A percentile compares a stretch with the other conserved stretches of the same genome.
Evolutionary conservation across 2,329 filamentous ascomycete species (phyloP).

Genomic region (Colletotrichum brevisporum): DNA sequence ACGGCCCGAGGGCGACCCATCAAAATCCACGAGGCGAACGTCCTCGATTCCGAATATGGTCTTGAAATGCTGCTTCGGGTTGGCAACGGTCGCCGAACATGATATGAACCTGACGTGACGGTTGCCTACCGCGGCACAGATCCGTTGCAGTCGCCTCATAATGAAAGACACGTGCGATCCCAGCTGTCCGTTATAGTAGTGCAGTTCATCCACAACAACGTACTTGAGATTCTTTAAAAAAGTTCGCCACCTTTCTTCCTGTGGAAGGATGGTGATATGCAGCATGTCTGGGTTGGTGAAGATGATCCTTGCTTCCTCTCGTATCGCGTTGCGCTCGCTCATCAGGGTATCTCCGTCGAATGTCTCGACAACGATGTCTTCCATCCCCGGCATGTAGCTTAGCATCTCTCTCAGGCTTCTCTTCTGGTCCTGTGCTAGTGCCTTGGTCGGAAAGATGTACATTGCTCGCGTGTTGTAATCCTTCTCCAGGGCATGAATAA

Average conservation of each 20-base stretch:
- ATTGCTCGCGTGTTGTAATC: constrained; percentile 86
- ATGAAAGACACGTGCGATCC: constrained; percentile 95
- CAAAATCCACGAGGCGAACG: constrained; percentile 87
- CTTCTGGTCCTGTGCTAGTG: constrained; percentile 93
- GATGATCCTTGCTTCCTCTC: constrained; percentile 91
- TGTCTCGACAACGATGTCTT: constrained; percentile 86
- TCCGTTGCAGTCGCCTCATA: constrained; percentile 88
- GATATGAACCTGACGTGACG: constrained; percentile 89
- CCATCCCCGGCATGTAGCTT: constrained; percentile 82
- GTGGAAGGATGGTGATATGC: constrained; percentile 91
- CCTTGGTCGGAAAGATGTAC: constrained; percentile 99
- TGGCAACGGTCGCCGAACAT: constrained; percentile 96
- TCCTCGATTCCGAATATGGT: constrained; percentile 92
- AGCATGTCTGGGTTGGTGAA: constrained; percentile 99
- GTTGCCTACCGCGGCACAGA: constrained; percentile 94
- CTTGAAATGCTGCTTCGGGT: constrained; percentile 91
- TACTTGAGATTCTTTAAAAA: constrained; percentile 92
- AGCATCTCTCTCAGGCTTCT: constrained; percentile 90
- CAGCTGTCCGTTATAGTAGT: constrained; percentile 96
- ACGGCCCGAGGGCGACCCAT: constrained; percentile 90
- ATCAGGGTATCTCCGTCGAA: constrained; percentile 97
- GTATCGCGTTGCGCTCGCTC: constrained; percentile 80
- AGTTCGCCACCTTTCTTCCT: constrained; percentile 89
- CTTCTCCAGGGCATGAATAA: constrained; percentile 86
- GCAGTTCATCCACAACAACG: constrained; percentile 92